These are phyloP conservation scores for Sodiomyces alkalinus DNA, from an alignment of 2,329 filamentous ascomycete species.

Conservation along the genomic window DNA sequence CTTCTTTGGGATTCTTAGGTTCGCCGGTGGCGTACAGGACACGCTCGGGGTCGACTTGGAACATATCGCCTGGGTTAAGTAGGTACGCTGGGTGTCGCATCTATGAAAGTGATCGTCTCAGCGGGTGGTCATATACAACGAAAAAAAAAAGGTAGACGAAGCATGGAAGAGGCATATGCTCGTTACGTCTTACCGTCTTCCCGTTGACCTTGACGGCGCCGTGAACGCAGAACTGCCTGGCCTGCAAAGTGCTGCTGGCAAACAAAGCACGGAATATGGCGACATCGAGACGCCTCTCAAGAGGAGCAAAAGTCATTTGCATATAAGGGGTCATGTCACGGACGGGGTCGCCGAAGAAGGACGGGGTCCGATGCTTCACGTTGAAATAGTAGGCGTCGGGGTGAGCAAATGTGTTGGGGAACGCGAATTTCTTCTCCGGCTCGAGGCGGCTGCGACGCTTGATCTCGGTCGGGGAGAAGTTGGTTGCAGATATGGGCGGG, in stretches of 20 bases:
- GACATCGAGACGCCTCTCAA: constrained; percentile 85
- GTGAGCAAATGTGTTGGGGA: too few species aligned
- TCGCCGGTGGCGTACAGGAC: constrained; percentile 80
- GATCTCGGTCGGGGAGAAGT: constrained; percentile 9
- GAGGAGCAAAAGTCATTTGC: constrained; percentile 86
- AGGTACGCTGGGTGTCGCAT: constrained; percentile 88
- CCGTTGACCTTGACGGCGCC: constrained; percentile 92
- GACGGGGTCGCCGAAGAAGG: constrained; percentile 17
- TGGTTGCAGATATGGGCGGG: constrained; percentile 10
- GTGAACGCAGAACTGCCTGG: constrained; percentile 86
- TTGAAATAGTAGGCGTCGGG: too few species aligned
- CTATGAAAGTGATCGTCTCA: constrained; percentile 26
- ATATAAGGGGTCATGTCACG: constrained; percentile 64
- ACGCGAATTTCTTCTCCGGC: neutral
- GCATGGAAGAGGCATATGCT: neutral
- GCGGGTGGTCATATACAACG: neutral
- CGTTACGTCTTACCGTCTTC: constrained; percentile 52
- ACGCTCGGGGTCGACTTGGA: constrained; percentile 80
- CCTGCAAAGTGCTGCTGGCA: constrained; percentile 83
- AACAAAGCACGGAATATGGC: constrained; percentile 89
- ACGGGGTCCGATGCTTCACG: neutral
- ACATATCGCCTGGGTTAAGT: constrained; percentile 95
- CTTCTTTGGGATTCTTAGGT: constrained; percentile 34
- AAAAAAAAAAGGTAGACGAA: neutral
- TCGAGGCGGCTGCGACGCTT: neutral